phyloP scores from a whole-genome alignment of 139 green algal genomes.

The Diplosphaera chodatii region DNA sequence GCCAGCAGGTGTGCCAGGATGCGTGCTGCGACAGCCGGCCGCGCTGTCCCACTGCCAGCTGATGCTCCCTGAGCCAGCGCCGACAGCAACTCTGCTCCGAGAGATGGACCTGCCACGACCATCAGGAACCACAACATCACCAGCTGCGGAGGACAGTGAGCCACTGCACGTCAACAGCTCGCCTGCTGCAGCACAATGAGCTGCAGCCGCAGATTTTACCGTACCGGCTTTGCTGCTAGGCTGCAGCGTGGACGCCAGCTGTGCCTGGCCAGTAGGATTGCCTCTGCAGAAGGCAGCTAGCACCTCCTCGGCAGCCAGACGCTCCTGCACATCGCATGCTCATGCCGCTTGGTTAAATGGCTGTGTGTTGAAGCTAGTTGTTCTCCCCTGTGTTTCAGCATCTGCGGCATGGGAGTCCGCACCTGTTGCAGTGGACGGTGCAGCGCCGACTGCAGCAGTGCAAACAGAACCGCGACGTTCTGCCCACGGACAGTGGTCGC shows the following conservation, averaged over 20 bases:
- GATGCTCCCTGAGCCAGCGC: background rate
- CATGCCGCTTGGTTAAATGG: no score
- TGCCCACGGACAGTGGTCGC: background rate
- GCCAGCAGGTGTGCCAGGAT: constrained; percentile 40
- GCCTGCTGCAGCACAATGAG: no score
- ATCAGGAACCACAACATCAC: no score
- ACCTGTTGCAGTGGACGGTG: background rate
- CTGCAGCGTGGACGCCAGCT: constrained; percentile 21
- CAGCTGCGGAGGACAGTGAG: no score
- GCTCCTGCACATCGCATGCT: constrained; percentile 3
- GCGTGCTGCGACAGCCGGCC: constrained; percentile 6
- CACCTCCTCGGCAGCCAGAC: constrained; percentile 16
- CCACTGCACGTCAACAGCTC: no score
- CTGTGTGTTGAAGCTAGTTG: no score
- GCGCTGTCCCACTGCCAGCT: background rate
- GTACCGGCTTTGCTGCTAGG: background rate
- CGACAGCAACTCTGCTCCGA: background rate
- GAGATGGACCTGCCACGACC: background rate
- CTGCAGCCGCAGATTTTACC: background rate
- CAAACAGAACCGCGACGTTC: background rate
- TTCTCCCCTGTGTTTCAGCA: no score
- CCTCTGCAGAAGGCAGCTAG: constrained; percentile 33
- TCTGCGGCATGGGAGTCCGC: no score
- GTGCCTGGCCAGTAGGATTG: constrained; percentile 34
- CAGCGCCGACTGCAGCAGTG: constrained; percentile 7